phyloP scores from a whole-genome alignment of 306 rosid genomes.

The Hylodesmum podocarpum region DNA sequence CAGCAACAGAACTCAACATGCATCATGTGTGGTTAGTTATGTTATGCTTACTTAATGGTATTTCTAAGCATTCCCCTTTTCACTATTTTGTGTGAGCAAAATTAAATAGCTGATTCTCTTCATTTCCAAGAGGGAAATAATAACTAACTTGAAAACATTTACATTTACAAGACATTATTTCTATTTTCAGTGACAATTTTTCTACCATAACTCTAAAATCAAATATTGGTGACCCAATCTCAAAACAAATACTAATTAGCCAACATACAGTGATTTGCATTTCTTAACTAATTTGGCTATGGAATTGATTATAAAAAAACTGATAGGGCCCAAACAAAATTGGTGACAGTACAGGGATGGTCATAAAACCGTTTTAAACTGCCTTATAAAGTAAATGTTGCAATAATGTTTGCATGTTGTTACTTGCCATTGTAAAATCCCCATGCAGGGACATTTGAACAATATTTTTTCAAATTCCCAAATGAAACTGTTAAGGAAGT shows the following conservation, averaged over 20 bases:
- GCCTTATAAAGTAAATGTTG: not conserved
- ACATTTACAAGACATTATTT: not conserved
- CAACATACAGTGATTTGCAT: too few species aligned
- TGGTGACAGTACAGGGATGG: not conserved
- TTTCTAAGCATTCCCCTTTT: not conserved
- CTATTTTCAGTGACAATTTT: not conserved
- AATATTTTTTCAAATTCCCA: not conserved
- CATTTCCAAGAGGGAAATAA: not conserved
- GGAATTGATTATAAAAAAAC: too few species aligned
- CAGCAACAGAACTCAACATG: too few species aligned
- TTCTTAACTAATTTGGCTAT: too few species aligned
- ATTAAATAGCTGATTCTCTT: not conserved
- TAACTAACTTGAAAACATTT: not conserved
- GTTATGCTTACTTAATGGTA: not conserved
- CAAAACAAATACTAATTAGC: too few species aligned
- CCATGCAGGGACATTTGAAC: not conserved
- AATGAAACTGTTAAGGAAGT: not conserved
- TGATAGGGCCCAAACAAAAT: conserved; percentile 12
- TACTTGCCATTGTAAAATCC: not conserved
- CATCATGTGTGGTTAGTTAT: too few species aligned
- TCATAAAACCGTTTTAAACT: not conserved
- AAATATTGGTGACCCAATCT: not conserved
- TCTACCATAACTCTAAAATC: not conserved
- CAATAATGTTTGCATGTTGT: not conserved
- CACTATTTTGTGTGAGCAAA: not conserved